Evolutionary conservation across 2,329 filamentous ascomycete species (phyloP).

Genomic region (Nothomitra cinnamomea): DNA sequence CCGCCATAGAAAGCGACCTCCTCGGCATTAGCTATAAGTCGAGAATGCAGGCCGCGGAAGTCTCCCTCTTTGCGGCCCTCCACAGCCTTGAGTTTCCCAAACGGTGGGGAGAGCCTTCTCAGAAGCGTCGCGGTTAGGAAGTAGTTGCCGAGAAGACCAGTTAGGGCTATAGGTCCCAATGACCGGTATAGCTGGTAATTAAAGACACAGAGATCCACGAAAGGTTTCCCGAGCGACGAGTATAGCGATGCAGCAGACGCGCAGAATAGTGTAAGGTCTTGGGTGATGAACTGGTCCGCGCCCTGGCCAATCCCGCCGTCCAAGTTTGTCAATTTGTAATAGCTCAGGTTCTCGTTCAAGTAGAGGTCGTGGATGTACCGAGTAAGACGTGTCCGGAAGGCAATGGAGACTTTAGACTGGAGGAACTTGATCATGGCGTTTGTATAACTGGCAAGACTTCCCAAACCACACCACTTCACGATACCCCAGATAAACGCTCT

Average conservation of each 20-base stretch:
- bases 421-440: slow-evolving; percentile 99
- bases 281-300: slow-evolving; percentile 93
- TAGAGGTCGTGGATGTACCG: slow-evolving; percentile 96
- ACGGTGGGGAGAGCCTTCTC: slow-evolving; percentile 76
- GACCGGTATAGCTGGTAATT: slow-evolving; percentile 94
- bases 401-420: slow-evolving; percentile 94
- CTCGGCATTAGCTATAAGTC: slow-evolving; percentile 90
- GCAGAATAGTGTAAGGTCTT: slow-evolving; percentile 91
- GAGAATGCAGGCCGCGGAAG: slow-evolving; percentile 77
- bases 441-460: slow-evolving; percentile 85
- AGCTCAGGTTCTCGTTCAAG: slow-evolving; percentile 84
- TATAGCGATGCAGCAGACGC: slow-evolving; percentile 82
- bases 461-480: slow-evolving; percentile 86
- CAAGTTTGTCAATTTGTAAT: slow-evolving; percentile 85
- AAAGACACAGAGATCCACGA: slow-evolving; percentile 94
- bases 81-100: slow-evolving; percentile 90
- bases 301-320: slow-evolving; percentile 86
- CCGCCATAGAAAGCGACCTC: slow-evolving; percentile 97
- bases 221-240: slow-evolving; percentile 90
- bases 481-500: slow-evolving; percentile 78
- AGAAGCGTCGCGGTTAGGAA: slow-evolving; percentile 85
- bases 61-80: slow-evolving; percentile 92
- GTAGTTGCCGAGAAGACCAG: slow-evolving; percentile 79
- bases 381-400: slow-evolving; percentile 86
- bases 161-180: slow-evolving; percentile 72